Conservation (phyloP, 306 rosid genomes). For the Glycyrrhiza uralensis region DNA sequence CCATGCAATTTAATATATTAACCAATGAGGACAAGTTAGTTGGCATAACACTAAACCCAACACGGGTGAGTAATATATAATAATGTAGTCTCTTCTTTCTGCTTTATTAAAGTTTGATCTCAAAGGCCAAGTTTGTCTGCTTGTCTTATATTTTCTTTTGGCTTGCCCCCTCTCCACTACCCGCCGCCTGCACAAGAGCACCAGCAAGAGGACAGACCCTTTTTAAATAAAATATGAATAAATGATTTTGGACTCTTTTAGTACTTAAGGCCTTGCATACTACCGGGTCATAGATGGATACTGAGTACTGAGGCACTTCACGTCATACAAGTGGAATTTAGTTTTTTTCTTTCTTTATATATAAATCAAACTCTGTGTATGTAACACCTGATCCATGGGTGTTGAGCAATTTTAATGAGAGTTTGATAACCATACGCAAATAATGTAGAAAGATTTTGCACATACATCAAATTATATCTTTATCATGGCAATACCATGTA, state of each 20-base stretch:
- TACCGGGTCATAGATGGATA: not conserved
- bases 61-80: not conserved
- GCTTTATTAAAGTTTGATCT: not conserved
- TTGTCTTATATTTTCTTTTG: not conserved
- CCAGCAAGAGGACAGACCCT: not conserved
- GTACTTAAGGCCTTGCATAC: not conserved
- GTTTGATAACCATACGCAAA: too few relatives aligned
- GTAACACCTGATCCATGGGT: not conserved
- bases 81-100: not conserved
- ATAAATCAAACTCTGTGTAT: not conserved
- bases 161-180: not conserved
- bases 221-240: not conserved
- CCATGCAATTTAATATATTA: slow-evolving; percentile 1
- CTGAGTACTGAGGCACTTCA: not conserved
- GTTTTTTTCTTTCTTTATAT: not conserved
- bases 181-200: not conserved
- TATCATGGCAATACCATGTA: too few relatives aligned
- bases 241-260: not conserved
- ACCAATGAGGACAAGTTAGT: not conserved
- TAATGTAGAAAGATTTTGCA: too few relatives aligned
- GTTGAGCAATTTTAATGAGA: too few relatives aligned
- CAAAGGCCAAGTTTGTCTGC: not conserved
- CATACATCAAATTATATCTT: too few relatives aligned
- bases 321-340: not conserved
- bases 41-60: not conserved